Evolutionary conservation across 2,329 filamentous ascomycete species (phyloP).

Genomic region (Curvularia lunata): DNA sequence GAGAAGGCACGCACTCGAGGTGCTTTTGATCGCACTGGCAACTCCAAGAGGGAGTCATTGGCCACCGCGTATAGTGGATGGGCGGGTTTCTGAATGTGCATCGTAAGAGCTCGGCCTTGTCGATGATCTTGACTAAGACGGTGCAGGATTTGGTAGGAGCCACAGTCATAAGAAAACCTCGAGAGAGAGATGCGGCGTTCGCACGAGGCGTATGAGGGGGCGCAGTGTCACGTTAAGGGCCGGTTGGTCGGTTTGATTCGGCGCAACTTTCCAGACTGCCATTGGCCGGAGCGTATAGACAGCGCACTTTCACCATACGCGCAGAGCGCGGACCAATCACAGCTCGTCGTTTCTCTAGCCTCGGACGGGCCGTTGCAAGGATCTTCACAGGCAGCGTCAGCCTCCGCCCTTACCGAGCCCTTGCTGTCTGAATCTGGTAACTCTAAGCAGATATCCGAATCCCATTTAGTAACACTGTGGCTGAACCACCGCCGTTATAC

Average conservation of each 20-base stretch:
- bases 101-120: not conserved
- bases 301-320: not conserved
- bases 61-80: slow-evolving; percentile 6
- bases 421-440: not conserved
- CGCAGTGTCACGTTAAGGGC: slow-evolving; percentile 2
- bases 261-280: not conserved
- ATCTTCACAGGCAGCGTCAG: not conserved
- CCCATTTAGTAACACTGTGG: not conserved
- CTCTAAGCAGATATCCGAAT: not conserved
- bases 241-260: slow-evolving; percentile 1
- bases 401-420: not conserved
- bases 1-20: slow-evolving; percentile 12
- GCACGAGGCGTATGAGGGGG: not conserved
- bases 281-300: not conserved
- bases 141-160: slow-evolving; percentile 1
- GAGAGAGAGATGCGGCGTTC: not conserved
- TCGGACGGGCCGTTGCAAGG: not conserved
- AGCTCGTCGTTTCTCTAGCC: not conserved
- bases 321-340: not conserved
- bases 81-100: not conserved
- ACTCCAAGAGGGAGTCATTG: slow-evolving; percentile 4
- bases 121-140: not conserved
- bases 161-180: slow-evolving; percentile 1
- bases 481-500: not conserved
- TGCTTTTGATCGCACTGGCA: slow-evolving; percentile 1